Conservation (phyloP, 2,329 filamentous ascomycete genomes). For the Xylariales sp. region DNA sequence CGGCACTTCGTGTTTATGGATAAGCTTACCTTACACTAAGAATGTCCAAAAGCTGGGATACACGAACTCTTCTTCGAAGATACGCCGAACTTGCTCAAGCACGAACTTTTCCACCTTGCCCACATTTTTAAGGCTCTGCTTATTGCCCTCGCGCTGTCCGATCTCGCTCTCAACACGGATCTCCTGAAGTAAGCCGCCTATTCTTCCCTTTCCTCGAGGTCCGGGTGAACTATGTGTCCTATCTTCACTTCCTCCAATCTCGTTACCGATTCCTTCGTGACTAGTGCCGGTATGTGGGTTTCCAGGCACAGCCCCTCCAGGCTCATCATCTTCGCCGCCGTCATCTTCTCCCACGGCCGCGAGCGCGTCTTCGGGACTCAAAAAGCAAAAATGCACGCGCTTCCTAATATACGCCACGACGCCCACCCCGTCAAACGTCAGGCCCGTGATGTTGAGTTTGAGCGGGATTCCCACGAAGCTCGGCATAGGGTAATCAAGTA, state of each 20-base stretch:
- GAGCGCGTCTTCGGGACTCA: constrained; percentile 90
- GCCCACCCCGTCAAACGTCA: constrained; percentile 95
- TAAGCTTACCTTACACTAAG: constrained; percentile 70
- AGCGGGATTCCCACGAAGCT: constrained; percentile 97
- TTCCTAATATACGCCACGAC: constrained; percentile 92
- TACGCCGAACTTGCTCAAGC: constrained; percentile 92
- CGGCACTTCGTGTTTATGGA: neutral
- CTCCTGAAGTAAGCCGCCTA: constrained; percentile 84
- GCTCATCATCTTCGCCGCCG: constrained; percentile 42
- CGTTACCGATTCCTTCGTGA: constrained; percentile 13
- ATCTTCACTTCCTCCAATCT: constrained; percentile 38
- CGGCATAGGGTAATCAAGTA: constrained; percentile 98
- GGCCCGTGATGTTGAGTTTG: constrained; percentile 91
- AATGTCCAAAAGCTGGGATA: constrained; percentile 99
- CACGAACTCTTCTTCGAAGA: constrained; percentile 98
- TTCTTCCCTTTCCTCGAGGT: constrained; percentile 53
- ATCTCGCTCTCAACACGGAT: constrained; percentile 98
- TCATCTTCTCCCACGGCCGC: constrained; percentile 71
- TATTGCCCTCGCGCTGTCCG: constrained; percentile 88
- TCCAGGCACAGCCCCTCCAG: constrained; percentile 18
- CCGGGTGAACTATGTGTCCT: constrained; percentile 45
- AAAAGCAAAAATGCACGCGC: constrained; percentile 91
- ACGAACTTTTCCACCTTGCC: constrained; percentile 99
- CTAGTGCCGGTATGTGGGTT: constrained; percentile 36
- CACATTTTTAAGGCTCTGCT: constrained; percentile 97